Conservation (phyloP, 805 yeast species). For the Wickerhamomyces rabaulensis region DNA sequence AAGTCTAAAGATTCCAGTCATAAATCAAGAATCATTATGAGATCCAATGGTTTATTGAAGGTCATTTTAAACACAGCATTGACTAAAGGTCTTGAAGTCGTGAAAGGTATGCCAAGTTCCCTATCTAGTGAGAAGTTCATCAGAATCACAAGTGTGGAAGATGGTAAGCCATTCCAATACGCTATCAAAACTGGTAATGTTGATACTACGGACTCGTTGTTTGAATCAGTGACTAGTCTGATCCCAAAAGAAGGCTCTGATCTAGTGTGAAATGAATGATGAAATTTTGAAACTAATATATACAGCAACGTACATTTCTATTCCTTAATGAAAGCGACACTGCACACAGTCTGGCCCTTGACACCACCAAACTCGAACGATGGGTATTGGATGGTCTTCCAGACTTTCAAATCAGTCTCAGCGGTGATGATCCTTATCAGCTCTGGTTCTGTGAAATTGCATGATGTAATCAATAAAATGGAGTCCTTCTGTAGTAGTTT, state of each 20-base stretch:
- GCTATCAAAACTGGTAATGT: slow-evolving; percentile 68
- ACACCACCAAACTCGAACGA: slow-evolving; percentile 85
- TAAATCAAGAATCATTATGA: slow-evolving; percentile 78
- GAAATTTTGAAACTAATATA: not conserved
- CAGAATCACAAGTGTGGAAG: slow-evolving; percentile 63
- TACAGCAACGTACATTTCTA: slow-evolving; percentile 1
- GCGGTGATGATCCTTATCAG: slow-evolving; percentile 47
- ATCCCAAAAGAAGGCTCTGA: slow-evolving; percentile 16
- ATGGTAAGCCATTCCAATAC: slow-evolving; percentile 71
- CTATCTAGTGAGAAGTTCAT: slow-evolving; percentile 78
- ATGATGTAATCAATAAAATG: slow-evolving; percentile 76
- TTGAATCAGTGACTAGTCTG: slow-evolving; percentile 38
- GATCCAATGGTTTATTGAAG: slow-evolving; percentile 80
- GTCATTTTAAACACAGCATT: slow-evolving; percentile 78
- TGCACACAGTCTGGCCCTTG: slow-evolving; percentile 83
- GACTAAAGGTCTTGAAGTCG: slow-evolving; percentile 52
- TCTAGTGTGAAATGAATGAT: slow-evolving; percentile 1
- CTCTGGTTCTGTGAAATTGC: slow-evolving; percentile 88
- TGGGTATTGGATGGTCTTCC: slow-evolving; percentile 73
- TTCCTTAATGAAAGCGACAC: slow-evolving; percentile 64
- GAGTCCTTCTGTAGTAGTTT: slow-evolving; percentile 51
- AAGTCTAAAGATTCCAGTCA: slow-evolving; percentile 19
- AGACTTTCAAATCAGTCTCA: slow-evolving; percentile 41
- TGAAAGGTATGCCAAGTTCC: slow-evolving; percentile 84
- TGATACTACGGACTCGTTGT: slow-evolving; percentile 54